These are phyloP conservation scores for Blepharisma stoltei DNA, from an alignment of 73 alveolate species.

Conservation along the genomic window DNA sequence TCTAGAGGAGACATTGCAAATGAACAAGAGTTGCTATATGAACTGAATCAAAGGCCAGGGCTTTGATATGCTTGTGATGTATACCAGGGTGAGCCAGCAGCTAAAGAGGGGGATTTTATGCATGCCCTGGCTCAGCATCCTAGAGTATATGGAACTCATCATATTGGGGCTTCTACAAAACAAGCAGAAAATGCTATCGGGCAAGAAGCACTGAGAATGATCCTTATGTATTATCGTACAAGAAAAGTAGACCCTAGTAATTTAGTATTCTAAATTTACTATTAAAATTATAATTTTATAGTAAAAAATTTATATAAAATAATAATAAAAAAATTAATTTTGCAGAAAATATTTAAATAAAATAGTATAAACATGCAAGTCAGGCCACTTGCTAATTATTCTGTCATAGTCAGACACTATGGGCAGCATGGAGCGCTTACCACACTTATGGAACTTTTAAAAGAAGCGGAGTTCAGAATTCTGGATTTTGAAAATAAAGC, in stretches of 20 bases:
- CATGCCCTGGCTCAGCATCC: constrained; percentile 64
- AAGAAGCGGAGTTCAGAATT: constrained; percentile 2
- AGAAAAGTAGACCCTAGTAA: constrained; percentile 51
- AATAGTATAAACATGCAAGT: constrained; percentile 50
- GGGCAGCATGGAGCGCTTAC: constrained; percentile 48
- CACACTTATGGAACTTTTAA: constrained; percentile 25
- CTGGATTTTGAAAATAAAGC: constrained; percentile 29
- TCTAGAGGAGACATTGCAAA: constrained; percentile 73
- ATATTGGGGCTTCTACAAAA: constrained; percentile 69
- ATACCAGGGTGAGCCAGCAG: constrained; percentile 64
- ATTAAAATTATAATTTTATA: no score
- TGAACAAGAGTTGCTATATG: constrained; percentile 62
- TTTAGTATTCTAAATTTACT: no score
- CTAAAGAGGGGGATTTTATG: constrained; percentile 52
- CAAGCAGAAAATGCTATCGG: constrained; percentile 72
- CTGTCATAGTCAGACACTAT: constrained; percentile 40
- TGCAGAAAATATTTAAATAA: no score
- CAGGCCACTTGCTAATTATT: constrained; percentile 9
- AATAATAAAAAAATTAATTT: no score
- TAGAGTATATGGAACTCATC: constrained; percentile 59
- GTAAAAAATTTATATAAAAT: no score
- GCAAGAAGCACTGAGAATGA: constrained; percentile 56
- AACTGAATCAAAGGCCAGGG: constrained; percentile 41
- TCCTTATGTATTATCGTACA: constrained; percentile 36
- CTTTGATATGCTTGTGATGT: constrained; percentile 67